Evolutionary conservation across 345 rosid species (phyloP), one percentile per base, ranked within the genome.

Genomic region (Eucalyptus curtisii): DNA sequence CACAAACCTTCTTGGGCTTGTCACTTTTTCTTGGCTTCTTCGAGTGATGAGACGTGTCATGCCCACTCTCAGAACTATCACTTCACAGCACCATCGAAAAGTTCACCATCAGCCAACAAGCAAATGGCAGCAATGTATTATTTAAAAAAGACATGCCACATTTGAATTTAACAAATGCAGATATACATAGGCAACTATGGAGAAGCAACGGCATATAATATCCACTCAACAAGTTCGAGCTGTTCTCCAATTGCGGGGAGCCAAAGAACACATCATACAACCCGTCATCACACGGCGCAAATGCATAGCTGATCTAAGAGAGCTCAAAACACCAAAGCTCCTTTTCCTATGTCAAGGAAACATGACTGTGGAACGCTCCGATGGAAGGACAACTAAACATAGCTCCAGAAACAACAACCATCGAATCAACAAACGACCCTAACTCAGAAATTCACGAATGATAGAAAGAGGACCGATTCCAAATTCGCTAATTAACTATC

Each of bases 1-100:
- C 11, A 45, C 50, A 5, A 20, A 98, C 99, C 99, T 96, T 98
- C 95, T 95, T 98, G 37, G 90, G 89, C 92, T 89, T 94, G 61
- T 94, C 99, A 90, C 90, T 95, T 91, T 93, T 96, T 94, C 93
- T 97, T 90, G 89, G 98, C 95, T 90, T 98, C 95, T 92, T 95
- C 50, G 95, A 89, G 50, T 79, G 94, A 86, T 88, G 91, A 25
- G 94, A 94, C 37, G 90, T 59, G 89, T 95, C 97, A 45, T 88
- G 94, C 91, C 94, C 98, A 86, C 96, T 90, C 66, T 94, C 98
- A 22, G 99, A 94, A 81, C 87, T n/a, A 49, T 87, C 89, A 66
- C 90, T 80, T 13, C 66, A 52, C 5, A 31, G 7, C 7, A 52
- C 48, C 45, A 86, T 53, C 6, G 1, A 53, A 86, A 53, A 86